phyloP scores from a whole-genome alignment of 805 yeast species.

The Pichia nakasei region DNA sequence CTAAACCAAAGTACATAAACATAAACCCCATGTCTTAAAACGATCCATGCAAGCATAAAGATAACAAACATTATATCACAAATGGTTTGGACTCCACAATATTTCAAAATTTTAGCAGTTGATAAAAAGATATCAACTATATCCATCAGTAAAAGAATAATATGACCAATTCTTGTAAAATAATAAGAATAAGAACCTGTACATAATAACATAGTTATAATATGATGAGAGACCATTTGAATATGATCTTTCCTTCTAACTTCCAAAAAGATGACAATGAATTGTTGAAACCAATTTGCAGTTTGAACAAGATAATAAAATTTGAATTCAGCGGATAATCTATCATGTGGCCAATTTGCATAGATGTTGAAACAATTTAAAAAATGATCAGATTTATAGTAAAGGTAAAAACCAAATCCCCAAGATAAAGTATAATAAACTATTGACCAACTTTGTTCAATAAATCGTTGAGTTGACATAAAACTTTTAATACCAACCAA shows the following conservation, averaged over 20 bases:
- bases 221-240: conserved; percentile 87
- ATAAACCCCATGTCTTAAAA: conserved; percentile 65
- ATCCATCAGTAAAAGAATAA: conserved; percentile 75
- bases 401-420: conserved; percentile 47
- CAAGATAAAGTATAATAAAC: conserved; percentile 52
- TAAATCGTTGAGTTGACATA: conserved; percentile 58
- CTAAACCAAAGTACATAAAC: conserved; percentile 58
- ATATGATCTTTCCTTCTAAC: conserved; percentile 69
- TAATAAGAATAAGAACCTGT: conserved; percentile 66
- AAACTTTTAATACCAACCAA: conserved; percentile 34
- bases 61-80: conserved; percentile 66
- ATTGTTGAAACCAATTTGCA: conserved; percentile 77
- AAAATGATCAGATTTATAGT: conserved; percentile 51
- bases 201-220: conserved; percentile 62
- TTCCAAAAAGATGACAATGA: conserved; percentile 69
- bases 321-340: conserved; percentile 46
- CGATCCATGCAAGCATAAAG: conserved; percentile 63
- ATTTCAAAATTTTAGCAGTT: conserved; percentile 68
- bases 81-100: conserved; percentile 46
- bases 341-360: conserved; percentile 66
- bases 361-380: conserved; percentile 50
- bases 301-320: conserved; percentile 62
- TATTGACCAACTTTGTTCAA: conserved; percentile 80
- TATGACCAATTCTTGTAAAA: conserved; percentile 70
- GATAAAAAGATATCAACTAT: conserved; percentile 66